Evolutionary conservation across 768 basidiomycete species (phyloP).

Genomic region (Neoboletus brunneissimus): DNA sequence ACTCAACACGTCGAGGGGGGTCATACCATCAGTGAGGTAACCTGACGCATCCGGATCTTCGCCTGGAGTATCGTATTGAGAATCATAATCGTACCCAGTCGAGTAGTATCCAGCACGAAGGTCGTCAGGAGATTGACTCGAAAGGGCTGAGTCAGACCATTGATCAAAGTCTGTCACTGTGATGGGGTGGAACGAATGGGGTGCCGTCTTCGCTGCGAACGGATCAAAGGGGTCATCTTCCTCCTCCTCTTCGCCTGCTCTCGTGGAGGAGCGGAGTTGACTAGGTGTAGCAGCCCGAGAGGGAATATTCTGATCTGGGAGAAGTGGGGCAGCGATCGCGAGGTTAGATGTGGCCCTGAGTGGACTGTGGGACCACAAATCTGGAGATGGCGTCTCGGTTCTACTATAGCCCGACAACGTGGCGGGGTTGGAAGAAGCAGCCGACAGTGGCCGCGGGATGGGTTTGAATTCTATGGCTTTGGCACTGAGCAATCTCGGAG

Average conservation of each 20-base stretch:
- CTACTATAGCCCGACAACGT: constrained; percentile 46
- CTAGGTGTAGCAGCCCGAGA: constrained; percentile 65
- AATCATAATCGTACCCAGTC: constrained; percentile 31
- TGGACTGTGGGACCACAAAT: constrained; percentile 79
- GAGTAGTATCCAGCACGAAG: constrained; percentile 35
- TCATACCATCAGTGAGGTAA: constrained; percentile 87
- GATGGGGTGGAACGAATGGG: constrained; percentile 60
- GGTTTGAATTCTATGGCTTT: constrained; percentile 91
- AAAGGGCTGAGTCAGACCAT: constrained; percentile 53
- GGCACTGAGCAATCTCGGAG: constrained; percentile 82
- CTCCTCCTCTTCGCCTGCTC: constrained; percentile 59
- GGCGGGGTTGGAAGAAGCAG: constrained; percentile 56
- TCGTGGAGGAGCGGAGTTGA: constrained; percentile 63
- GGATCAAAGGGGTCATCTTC: constrained; percentile 89
- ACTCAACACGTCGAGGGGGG: constrained; percentile 92
- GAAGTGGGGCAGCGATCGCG: constrained; percentile 86
- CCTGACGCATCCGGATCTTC: constrained; percentile 51
- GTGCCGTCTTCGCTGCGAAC: constrained; percentile 46
- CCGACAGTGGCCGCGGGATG: constrained; percentile 74
- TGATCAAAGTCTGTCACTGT: constrained; percentile 63
- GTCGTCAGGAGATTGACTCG: constrained; percentile 53
- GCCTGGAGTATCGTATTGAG: constrained; percentile 29
- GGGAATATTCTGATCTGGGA: constrained; percentile 60
- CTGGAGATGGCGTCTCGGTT: constrained; percentile 83
- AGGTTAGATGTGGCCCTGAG: constrained; percentile 76